Percentiles rank a stretch among this genome's conserved stretches.
These are phyloP conservation scores for Oryza meridionalis DNA, from an alignment of 176 grass and related monocot genomes.

Conservation along the genomic window DNA sequence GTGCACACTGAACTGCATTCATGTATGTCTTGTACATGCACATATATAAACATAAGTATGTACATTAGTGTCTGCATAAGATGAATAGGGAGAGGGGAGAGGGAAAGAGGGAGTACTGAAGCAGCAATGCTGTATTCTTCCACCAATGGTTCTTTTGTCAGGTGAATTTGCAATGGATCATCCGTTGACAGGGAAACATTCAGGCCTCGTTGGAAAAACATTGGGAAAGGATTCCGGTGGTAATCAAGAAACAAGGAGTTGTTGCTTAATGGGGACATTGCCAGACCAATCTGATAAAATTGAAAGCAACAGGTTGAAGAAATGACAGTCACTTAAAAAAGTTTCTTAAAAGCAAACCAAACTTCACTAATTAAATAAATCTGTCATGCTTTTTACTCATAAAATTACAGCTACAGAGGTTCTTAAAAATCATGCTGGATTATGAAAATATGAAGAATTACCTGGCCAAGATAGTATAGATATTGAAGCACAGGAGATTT, in stretches of 20 bases:
- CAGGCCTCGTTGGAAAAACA: slow-evolving; percentile 86
- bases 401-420: neutral
- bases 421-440: neutral
- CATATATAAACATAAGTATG: slow-evolving; percentile 3
- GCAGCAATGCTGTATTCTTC: slow-evolving; percentile 99
- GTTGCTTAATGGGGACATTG: slow-evolving; percentile 94
- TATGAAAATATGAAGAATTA: slow-evolving; percentile 41
- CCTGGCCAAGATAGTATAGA: slow-evolving; percentile 96
- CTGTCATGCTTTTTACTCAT: neutral
- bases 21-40: slow-evolving; percentile 4
- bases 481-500: slow-evolving; percentile 98
- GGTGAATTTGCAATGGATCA: slow-evolving; percentile 99
- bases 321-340: slow-evolving; percentile 26
- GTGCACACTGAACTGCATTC: neutral
- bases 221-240: slow-evolving; percentile 90
- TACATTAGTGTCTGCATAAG: slow-evolving; percentile 21
- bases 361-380: slow-evolving; percentile 4
- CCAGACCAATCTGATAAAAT: slow-evolving; percentile 88
- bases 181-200: slow-evolving; percentile 97
- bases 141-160: slow-evolving; percentile 98
- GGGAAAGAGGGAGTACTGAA: slow-evolving; percentile 66
- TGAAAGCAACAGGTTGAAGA: slow-evolving; percentile 38
- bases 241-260: slow-evolving; percentile 99
- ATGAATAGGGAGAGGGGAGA: neutral
- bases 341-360: slow-evolving; percentile 4